Conservation (phyloP, 2,329 filamentous ascomycete genomes). For the Colletotrichum incanum region DNA sequence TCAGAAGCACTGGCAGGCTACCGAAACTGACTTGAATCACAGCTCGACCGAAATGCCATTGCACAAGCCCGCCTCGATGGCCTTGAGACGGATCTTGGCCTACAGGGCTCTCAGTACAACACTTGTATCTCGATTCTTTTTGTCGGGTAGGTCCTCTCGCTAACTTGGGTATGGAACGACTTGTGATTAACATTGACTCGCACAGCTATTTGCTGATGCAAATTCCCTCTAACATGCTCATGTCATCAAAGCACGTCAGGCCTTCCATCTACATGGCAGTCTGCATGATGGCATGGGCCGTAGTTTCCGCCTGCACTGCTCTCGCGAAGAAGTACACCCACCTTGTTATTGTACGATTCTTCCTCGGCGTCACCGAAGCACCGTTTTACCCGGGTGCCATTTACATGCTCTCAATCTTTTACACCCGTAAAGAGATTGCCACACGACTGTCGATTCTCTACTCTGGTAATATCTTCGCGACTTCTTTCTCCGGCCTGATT, state of each 20-base stretch:
- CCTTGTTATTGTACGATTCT: slow-evolving; percentile 60
- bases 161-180: not conserved
- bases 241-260: slow-evolving; percentile 55
- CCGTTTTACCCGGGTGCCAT: slow-evolving; percentile 55
- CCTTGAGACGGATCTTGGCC: slow-evolving; percentile 65
- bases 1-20: accelerated
- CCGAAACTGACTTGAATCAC: not conserved
- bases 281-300: slow-evolving; percentile 59
- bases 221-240: slow-evolving; percentile 63
- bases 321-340: slow-evolving; percentile 58
- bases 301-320: slow-evolving; percentile 59
- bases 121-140: slow-evolving; percentile 66
- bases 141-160: slow-evolving; percentile 57
- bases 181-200: not conserved
- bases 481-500: slow-evolving; percentile 61
- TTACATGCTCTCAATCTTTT: slow-evolving; percentile 67
- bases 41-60: slow-evolving; percentile 69
- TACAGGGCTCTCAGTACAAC: slow-evolving; percentile 65
- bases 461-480: slow-evolving; percentile 55
- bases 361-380: slow-evolving; percentile 59
- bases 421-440: slow-evolving; percentile 66
- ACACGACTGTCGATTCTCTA: slow-evolving; percentile 62
- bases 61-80: slow-evolving; percentile 70
- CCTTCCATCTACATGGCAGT: slow-evolving; percentile 50
- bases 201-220: slow-evolving; percentile 61